These are phyloP conservation scores for Musa troglodytarum DNA, from an alignment of 176 grass and related monocot genomes.

Conservation along the genomic window DNA sequence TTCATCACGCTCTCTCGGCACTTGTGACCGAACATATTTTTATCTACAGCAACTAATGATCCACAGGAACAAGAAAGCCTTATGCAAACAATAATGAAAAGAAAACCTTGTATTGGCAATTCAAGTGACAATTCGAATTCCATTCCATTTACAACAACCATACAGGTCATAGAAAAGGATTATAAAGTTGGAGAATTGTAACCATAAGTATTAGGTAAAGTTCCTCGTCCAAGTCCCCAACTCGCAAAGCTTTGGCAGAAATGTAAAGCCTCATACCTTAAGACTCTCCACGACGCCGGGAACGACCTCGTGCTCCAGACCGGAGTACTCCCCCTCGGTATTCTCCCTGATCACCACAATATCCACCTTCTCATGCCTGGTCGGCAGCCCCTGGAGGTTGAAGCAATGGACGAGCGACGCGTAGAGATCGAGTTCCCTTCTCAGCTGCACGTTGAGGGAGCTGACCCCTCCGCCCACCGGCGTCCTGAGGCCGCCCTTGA, in stretches of 20 bases:
- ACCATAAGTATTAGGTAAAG: no score
- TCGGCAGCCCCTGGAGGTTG: slow-evolving; percentile 69
- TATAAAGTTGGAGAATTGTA: no score
- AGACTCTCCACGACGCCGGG: slow-evolving; percentile 89
- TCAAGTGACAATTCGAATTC: no score
- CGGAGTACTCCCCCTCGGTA: slow-evolving; percentile 92
- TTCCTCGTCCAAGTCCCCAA: neutral
- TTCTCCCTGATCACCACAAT: slow-evolving; percentile 98
- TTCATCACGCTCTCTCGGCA: no score
- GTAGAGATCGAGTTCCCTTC: slow-evolving; percentile 90
- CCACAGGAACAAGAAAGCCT: no score
- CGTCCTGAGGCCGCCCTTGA: slow-evolving; percentile 71
- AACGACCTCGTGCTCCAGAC: slow-evolving; percentile 93
- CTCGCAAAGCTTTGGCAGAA: neutral
- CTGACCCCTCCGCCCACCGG: slow-evolving; percentile 74
- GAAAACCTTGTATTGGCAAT: no score
- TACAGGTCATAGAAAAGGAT: no score
- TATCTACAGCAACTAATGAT: no score
- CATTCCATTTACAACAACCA: no score
- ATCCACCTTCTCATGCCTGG: slow-evolving; percentile 71
- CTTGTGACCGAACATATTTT: no score
- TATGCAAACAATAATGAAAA: no score
- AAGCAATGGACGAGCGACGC: slow-evolving; percentile 80
- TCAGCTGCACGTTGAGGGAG: slow-evolving; percentile 81
- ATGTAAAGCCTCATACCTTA: slow-evolving; percentile 37